Conservation (phyloP, 164 flowering plant genomes). For the Sedum album region DNA sequence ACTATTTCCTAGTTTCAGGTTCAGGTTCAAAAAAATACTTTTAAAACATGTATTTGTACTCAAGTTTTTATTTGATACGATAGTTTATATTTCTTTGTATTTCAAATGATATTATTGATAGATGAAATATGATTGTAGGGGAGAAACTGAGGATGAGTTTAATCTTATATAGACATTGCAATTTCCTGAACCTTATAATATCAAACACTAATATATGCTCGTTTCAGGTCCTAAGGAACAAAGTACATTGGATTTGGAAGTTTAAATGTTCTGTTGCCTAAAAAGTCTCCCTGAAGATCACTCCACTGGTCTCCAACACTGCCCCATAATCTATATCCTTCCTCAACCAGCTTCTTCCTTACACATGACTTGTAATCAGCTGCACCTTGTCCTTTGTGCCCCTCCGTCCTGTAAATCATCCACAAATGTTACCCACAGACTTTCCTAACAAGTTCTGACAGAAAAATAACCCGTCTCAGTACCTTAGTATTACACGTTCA, state of each 20-base stretch:
- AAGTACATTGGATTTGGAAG: too few relatives aligned
- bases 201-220: neutral
- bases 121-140: too few relatives aligned
- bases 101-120: too few relatives aligned
- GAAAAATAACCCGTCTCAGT: neutral
- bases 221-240: conserved; percentile 20
- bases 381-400: conserved; percentile 47
- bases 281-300: conserved; percentile 49
- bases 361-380: conserved; percentile 47
- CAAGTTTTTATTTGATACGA: too few relatives aligned
- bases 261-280: conserved; percentile 68
- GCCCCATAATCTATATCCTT: conserved; percentile 77
- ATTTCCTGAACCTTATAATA: neutral
- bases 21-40: too few relatives aligned
- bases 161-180: neutral
- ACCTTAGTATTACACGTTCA: too few relatives aligned
- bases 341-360: conserved; percentile 35
- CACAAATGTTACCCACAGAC: neutral
- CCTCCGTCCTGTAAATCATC: conserved; percentile 25
- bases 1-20: too few relatives aligned
- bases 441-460: neutral
- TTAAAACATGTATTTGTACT: too few relatives aligned
- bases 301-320: too few relatives aligned
- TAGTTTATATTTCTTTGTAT: too few relatives aligned
- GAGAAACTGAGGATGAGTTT: too few relatives aligned